Base-by-base conservation (phyloP, 2,329 filamentous ascomycete species). In the Fusarium dimerum region DNA sequence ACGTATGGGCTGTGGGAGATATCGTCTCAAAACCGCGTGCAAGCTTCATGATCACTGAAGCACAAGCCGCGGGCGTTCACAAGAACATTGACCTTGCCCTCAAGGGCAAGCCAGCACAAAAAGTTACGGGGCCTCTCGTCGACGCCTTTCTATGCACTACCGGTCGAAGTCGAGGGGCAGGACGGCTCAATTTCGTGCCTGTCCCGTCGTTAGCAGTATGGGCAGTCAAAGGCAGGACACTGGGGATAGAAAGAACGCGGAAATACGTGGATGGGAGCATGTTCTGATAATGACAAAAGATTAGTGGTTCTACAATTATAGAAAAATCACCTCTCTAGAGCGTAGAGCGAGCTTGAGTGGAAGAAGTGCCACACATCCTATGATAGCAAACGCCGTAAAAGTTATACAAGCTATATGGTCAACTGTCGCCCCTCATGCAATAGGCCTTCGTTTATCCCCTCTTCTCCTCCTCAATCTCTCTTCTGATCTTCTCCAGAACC, bases 381-480 rank as follows among this genome's bases (percentile, higher is more conserved):
- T 63, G 57, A 40, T 61, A 64, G 52, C 60, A 61, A 59, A 59
- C 61, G 62, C 62, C 57, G 48, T 57, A 66, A 54, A 64, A 59
- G 46, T 54, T 51, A 59, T 49, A 47, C 50, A 47, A 52, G 40
- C 36, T 26, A 55, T 26, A 50, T 52, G 52, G 26, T 46, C 56
- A 55, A 47, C 43, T 40, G 43, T 52, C 54, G 52, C 42, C 43
- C 43, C 53, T 46, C 45, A 45, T 36, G 38, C 16, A 54, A 51
- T 52, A 49, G 48, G 49, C 43, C 32, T 51, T 34, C 48, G 40
- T 79, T 71, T 76, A 75, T 55, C 79, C 76, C 53, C 76, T 76
- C 78, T 89, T 94, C 81, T 93, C 92, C 18, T 90, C 87, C 66
- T 97, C 92, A 72, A 97, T 88, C 75, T 97, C 86, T 68, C 84